These are phyloP conservation scores for Massariosphaeria phaeospora DNA, from an alignment of 495 filamentous ascomycete species.

Conservation along the genomic window DNA sequence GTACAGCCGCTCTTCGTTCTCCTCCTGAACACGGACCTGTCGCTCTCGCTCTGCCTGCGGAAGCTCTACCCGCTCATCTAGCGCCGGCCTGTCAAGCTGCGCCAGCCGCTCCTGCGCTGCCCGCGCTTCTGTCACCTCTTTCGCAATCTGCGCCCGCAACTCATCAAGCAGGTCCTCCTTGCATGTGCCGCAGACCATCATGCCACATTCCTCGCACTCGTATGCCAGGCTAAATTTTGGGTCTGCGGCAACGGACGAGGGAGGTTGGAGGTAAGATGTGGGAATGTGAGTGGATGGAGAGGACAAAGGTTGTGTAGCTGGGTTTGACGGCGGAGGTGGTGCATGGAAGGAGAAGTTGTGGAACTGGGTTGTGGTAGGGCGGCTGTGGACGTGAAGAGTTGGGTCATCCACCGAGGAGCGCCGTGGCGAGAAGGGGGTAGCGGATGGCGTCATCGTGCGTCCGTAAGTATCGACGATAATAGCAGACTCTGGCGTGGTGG, in stretches of 20 bases:
- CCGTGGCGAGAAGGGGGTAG: background rate
- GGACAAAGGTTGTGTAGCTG: background rate
- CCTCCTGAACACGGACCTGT: no score
- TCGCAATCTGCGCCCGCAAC: background rate
- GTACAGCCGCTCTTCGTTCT: no score
- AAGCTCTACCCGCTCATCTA: background rate
- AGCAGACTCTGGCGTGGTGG: no score
- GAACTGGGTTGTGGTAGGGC: no score
- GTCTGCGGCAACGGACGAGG: no score
- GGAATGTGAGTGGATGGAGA: background rate
- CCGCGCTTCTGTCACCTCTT: background rate
- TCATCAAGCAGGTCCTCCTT: conserved; percentile 1
- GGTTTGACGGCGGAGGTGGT: background rate
- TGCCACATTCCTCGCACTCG: conserved; percentile 5
- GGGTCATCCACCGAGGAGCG: background rate
- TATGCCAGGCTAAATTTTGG: conserved; percentile 21
- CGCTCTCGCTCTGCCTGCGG: background rate
- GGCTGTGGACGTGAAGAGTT: no score
- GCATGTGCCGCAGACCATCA: conserved; percentile 12
- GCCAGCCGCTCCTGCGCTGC: background rate
- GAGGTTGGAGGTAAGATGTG: background rate
- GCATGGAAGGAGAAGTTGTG: no score
- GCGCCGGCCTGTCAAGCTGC: background rate
- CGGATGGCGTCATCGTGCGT: background rate
- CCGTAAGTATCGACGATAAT: conserved; percentile 7